Base-by-base conservation (phyloP, 1,284 basidiomycete genomes). In the Cryptococcus deneoformans region DNA sequence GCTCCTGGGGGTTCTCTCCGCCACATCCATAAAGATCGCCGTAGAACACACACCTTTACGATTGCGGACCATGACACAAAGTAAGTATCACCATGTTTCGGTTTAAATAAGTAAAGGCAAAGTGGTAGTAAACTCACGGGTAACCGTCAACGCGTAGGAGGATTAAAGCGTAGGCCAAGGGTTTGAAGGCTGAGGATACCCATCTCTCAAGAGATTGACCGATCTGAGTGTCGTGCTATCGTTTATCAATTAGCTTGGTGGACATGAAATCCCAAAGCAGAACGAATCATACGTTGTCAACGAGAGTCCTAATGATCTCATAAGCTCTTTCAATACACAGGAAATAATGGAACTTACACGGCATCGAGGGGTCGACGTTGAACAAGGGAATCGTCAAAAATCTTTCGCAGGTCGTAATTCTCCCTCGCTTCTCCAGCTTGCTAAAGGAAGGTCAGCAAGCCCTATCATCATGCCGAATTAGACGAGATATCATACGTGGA, bases 111-210 rank as follows among this genome's bases (percentile, higher is more conserved):
- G 43, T 6, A 20, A 46, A 38, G 14, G 14, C n/a, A 16, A 14
- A 7, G 20, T 20, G 51, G 45, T 20, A 45, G 29, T 8, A 5
- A 7, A 76, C 89, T 75, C 68, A 93, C 82, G 94, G 94, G 75
- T 93, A 86, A n/a, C 94, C 94, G 56, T 85, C 82, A 20, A 82
- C 80, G 59, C 92, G 85, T 44, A 96, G 81, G 40, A 97, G 81
- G 71, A 95, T 94, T 52, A 97, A 76, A 1, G 92, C 85, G 75
- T 97, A 96, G 2, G 83, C 83, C 5, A 85, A 72, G 0, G 84
- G 83, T 65, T 84, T 84, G 78, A 85, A 85, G 51, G 73, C 70
- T 0, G 82, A 71, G 5, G 79, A 77, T 5, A 85, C 81, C 72
- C 81, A 82, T 53, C 80, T 79, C 60, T 84, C 79, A 49, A 85